A percentile compares a stretch with the other conserved stretches of the same genome.
phyloP scores from a whole-genome alignment of 768 basidiomycete genomes.

The Lactarius sanguifluus region DNA sequence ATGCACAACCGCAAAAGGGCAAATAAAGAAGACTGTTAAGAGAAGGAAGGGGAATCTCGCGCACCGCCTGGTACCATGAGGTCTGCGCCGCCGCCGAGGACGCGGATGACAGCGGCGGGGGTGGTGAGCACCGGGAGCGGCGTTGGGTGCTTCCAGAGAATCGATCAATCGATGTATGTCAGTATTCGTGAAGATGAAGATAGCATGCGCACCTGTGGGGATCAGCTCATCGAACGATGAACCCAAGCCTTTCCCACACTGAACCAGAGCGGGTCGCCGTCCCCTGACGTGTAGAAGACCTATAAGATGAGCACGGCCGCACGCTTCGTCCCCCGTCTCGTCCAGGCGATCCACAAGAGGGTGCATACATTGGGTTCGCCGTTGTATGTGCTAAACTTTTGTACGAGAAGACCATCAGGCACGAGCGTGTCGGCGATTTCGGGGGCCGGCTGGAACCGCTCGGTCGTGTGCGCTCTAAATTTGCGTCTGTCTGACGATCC shows the following conservation, averaged over 20 bases:
- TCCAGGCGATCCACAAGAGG: slow-evolving; percentile 6
- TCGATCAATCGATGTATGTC: neutral
- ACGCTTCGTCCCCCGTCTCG: neutral
- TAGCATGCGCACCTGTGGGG: slow-evolving; percentile 51
- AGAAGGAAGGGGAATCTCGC: slow-evolving; percentile 31
- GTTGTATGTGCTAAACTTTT: slow-evolving; percentile 65
- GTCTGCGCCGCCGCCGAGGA: slow-evolving; percentile 75
- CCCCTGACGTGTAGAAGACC: slow-evolving; percentile 64
- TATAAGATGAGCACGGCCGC: slow-evolving; percentile 32
- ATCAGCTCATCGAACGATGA: slow-evolving; percentile 54
- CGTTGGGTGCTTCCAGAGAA: slow-evolving; percentile 66
- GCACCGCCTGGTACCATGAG: slow-evolving; percentile 85
- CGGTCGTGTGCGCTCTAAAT: slow-evolving; percentile 59
- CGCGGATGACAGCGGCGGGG: slow-evolving; percentile 65
- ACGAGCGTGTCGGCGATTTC: slow-evolving; percentile 70
- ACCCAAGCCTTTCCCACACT: slow-evolving; percentile 59
- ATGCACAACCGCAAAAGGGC: slow-evolving; percentile 55
- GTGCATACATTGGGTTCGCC: slow-evolving; percentile 62
- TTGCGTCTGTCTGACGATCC: slow-evolving; percentile 73
- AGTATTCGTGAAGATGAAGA: too few species aligned
- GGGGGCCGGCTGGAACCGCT: slow-evolving; percentile 45
- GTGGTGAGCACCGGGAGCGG: slow-evolving; percentile 71
- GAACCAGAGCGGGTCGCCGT: slow-evolving; percentile 80
- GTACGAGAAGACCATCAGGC: slow-evolving; percentile 66
- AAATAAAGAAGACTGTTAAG: neutral